Evolutionary conservation across 1,284 basidiomycete species (phyloP).

Genomic region (Xerocomus cyaneibrunnescens): DNA sequence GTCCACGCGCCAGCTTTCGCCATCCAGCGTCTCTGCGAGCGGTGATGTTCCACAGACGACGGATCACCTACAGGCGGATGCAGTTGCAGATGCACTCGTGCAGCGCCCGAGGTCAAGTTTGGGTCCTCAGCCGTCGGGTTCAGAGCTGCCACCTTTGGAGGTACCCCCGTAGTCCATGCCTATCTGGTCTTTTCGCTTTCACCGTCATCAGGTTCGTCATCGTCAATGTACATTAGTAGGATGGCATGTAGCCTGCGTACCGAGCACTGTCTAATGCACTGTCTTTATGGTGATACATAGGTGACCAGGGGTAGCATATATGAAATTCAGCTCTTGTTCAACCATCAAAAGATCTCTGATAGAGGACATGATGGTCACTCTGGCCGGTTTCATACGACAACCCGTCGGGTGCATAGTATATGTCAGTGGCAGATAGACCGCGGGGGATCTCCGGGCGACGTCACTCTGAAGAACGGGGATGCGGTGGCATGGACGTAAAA

Average conservation of each 20-base stretch:
- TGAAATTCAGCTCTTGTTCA: not conserved
- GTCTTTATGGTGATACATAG: not conserved
- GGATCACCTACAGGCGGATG: not conserved
- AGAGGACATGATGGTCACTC: no score
- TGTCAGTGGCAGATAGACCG: no score
- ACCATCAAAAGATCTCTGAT: not conserved
- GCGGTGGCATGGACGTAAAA: no score
- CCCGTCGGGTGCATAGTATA: not conserved
- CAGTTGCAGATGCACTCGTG: not conserved
- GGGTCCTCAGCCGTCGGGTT: not conserved
- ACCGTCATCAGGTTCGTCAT: not conserved
- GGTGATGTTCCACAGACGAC: not conserved
- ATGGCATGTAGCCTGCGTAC: not conserved
- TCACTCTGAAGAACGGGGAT: no score
- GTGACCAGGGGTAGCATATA: not conserved
- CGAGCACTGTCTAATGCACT: not conserved
- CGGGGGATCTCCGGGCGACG: not conserved
- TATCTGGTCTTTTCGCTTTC: not conserved
- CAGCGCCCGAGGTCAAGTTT: not conserved
- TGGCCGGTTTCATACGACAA: not conserved
- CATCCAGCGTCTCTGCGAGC: not conserved
- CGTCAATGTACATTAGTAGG: not conserved
- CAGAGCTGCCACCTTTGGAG: not conserved
- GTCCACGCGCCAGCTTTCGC: not conserved
- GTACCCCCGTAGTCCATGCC: not conserved